Conservation (phyloP, 164 flowering plant genomes). For the Euptelea pleiosperma region DNA sequence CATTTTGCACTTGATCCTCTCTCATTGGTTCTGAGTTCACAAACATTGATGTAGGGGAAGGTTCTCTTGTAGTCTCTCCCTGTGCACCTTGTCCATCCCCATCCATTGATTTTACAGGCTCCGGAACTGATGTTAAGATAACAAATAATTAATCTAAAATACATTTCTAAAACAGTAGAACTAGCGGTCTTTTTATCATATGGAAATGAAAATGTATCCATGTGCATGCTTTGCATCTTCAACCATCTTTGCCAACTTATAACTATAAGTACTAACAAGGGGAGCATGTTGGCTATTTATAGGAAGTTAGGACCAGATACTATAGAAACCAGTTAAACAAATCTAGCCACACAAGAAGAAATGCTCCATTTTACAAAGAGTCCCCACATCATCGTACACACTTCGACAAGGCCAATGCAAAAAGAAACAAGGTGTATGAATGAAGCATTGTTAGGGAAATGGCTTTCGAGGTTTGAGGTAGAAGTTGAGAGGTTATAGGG, state of each 20-base stretch:
- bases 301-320: too few relatives aligned
- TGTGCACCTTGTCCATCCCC: slow-evolving; percentile 36
- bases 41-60: slow-evolving; percentile 56
- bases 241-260: background rate
- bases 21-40: slow-evolving; percentile 93
- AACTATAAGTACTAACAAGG: too few relatives aligned
- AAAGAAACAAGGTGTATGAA: too few relatives aligned
- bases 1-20: slow-evolving; percentile 95
- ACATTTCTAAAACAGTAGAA: background rate
- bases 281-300: too few relatives aligned
- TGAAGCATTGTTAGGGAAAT: too few relatives aligned
- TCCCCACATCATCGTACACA: too few relatives aligned
- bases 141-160: background rate
- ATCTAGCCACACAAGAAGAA: too few relatives aligned
- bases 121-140: slow-evolving; percentile 34
- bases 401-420: too few relatives aligned
- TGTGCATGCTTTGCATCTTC: background rate
- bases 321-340: too few relatives aligned
- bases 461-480: too few relatives aligned
- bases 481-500: too few relatives aligned
- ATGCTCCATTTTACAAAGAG: too few relatives aligned
- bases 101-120: slow-evolving; percentile 27
- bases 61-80: slow-evolving; percentile 34
- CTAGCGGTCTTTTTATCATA: background rate
- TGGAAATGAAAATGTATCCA: background rate